Base-by-base conservation (phyloP, 768 basidiomycete species). In the Butyriboletus loyo region DNA sequence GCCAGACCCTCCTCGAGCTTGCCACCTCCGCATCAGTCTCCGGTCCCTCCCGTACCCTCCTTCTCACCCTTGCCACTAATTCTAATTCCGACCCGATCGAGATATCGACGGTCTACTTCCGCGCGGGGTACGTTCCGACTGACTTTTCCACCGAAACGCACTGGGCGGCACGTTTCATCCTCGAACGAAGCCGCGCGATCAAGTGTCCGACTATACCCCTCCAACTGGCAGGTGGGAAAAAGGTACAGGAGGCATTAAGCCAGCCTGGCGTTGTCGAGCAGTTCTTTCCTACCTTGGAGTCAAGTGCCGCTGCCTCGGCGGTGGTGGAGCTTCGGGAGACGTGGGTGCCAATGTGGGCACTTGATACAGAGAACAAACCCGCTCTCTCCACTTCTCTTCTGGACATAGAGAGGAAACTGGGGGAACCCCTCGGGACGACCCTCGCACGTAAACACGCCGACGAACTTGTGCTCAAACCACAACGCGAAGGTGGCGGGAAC, bases 401-500 rank as follows among this genome's bases (percentile, higher is more conserved):
- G 3, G 46, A 39, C 1, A 37, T 43, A 2, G 45, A 36, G 8
- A 21, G 17, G 3, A n/a, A 7, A 8, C 10, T 43, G 8, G 55
- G 51, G 1, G 66, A 62, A 41, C 60, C 66, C 0, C 36, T 55
- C 13, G 68, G 67, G 24, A 64, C 44, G 40, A 44, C 52, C 1
- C 51, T 60, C 14, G 67, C 68, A 3, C 62, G 58, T 27, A 28
- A 22, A 5, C 37, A 73, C 14, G 77, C 84, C 0, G 65, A 71
- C 7, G 72, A 76, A 7, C 81, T 93, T 25, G 96, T 98, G 2
- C 78, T 99, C 43, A 99, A 99, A 68, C 96, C 96, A 0, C 96
- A 98, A 67, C 80, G 95, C n/a, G 96, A 99, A 74, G 96, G 96
- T 2, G 96, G 96, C 1, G 96, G 96, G 8, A 97, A 98, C 62